phyloP scores from a whole-genome alignment of 1,139 yeast species.

The Komagataea norvegica region DNA sequence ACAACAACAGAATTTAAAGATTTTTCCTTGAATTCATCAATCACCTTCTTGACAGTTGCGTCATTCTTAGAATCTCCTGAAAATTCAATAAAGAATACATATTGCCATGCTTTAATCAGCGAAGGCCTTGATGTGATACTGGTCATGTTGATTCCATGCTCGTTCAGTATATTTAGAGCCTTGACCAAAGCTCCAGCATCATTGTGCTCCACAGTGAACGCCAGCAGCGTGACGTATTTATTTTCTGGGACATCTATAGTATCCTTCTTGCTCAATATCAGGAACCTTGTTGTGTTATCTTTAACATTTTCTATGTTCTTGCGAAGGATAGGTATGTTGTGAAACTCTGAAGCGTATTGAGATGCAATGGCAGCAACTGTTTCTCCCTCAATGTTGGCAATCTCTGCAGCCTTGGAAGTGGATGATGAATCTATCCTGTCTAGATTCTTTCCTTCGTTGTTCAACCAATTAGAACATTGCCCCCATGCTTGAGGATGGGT shows the following conservation, averaged over 20 bases:
- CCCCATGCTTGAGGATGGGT: slow-evolving; percentile 99
- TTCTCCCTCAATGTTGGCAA: slow-evolving; percentile 41
- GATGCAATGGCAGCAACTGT: slow-evolving; percentile 54
- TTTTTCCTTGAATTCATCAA: slow-evolving; percentile 24
- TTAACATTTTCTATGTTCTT: slow-evolving; percentile 62
- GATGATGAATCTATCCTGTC: slow-evolving; percentile 63
- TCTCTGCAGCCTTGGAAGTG: slow-evolving; percentile 79
- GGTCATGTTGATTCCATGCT: slow-evolving; percentile 57
- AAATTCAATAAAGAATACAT: slow-evolving; percentile 76
- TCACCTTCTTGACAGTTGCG: slow-evolving; percentile 20
- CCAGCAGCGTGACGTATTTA: slow-evolving; percentile 45
- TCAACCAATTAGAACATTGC: slow-evolving; percentile 60
- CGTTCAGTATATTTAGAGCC: slow-evolving; percentile 56
- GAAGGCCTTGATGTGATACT: slow-evolving; percentile 75
- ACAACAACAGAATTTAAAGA: slow-evolving; percentile 32
- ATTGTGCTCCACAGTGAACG: slow-evolving; percentile 64
- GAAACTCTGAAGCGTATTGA: slow-evolving; percentile 58
- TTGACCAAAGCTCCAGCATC: slow-evolving; percentile 74
- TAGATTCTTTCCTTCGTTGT: slow-evolving; percentile 34
- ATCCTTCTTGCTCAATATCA: slow-evolving; percentile 43
- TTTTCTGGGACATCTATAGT: slow-evolving; percentile 10
- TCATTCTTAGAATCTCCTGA: slow-evolving; percentile 29
- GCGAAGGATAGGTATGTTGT: slow-evolving; percentile 52
- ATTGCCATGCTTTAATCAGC: slow-evolving; percentile 66
- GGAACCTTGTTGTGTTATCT: slow-evolving; percentile 80